Conservation (phyloP, 371 early-diverging fungal genomes). For the Apophysomyces trapeziformis region DNA sequence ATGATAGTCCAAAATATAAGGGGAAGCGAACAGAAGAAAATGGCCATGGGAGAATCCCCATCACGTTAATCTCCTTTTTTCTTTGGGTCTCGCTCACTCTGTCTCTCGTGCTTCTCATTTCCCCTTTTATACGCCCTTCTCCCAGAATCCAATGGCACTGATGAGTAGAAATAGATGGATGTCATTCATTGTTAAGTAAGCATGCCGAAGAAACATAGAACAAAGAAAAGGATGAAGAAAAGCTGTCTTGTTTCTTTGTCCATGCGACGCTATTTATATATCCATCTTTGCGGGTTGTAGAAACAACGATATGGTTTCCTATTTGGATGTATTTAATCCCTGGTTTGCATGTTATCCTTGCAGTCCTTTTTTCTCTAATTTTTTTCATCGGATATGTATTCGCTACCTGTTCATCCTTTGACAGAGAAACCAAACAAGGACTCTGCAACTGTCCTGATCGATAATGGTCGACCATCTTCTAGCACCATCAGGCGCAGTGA, state of each 20-base stretch:
- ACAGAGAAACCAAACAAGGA: background rate
- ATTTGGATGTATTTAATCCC: slow-evolving; percentile 4
- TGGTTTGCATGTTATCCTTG: slow-evolving; percentile 1
- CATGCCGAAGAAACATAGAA: no score
- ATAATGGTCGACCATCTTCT: slow-evolving; percentile 4
- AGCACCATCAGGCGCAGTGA: background rate
- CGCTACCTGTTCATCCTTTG: background rate
- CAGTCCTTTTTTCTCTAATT: background rate
- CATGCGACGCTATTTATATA: no score
- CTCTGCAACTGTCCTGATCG: slow-evolving; percentile 9
- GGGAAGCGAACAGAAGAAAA: background rate
- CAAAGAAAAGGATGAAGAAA: no score
- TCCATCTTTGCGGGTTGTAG: background rate
- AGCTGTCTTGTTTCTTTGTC: no score
- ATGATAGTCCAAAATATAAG: background rate
- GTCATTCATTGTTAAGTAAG: no score
- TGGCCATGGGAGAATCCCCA: background rate
- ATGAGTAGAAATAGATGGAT: background rate
- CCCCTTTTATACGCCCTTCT: background rate
- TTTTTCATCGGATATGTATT: background rate
- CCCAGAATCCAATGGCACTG: background rate
- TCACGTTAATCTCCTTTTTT: slow-evolving; percentile 5
- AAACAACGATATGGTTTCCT: slow-evolving; percentile 3
- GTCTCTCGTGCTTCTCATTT: background rate
- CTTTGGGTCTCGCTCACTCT: background rate